Base-by-base conservation (phyloP, 129 eudicot genomes). In the Tagetes patula region DNA sequence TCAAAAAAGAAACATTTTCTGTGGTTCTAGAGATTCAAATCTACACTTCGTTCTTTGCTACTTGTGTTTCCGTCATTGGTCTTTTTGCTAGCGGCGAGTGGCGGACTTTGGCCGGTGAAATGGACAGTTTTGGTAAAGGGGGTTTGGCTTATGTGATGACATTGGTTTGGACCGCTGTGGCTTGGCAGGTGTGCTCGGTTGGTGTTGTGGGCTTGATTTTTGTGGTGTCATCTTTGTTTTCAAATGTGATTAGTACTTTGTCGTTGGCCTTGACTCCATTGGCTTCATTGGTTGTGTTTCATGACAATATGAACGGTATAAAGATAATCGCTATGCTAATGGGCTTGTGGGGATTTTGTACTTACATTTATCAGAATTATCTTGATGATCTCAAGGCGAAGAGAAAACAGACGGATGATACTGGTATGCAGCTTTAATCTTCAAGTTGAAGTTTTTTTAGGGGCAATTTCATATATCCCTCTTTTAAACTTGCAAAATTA, bases 11-110 rank as follows among this genome's bases (percentile, higher is more conserved):
- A 78, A 90, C 97, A 1, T 90, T 94, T 65, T 74, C 82, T 0
- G 87, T 86, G 41, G 97, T 94, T 64, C 74, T 94, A 47, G 96
- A 94, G 74, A 83, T 94, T 86, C 92, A 90, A 83, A 84, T 94
- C 13, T 94, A 66, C 40, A 86, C 96, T 0, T 80, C 96, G 0
- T 42, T 81, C 34, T 87, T 94, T 10, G 98, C 98, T 9, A 87
- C 97, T 12, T 79, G 84, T 65, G 87, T 90, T 42, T 83, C 88
- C 1, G 3, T 67, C n/a, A 67, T 85, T 1, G 98, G 98, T 0
- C 92, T 94, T 77, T 90, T 94, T 39, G 90, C 88, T n/a, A 94
- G 97, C 46, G 98, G 98, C 4, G 96, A 94, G 71, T 94, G 98
- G 96, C 80, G 67, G 75, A 84, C 84, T 36, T 59, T 90, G 65